Percentiles rank a stretch among this genome's conserved stretches.
phyloP scores from a whole-genome alignment of 192 early-diverging fungal species.

The Umbelopsis sp. region DNA sequence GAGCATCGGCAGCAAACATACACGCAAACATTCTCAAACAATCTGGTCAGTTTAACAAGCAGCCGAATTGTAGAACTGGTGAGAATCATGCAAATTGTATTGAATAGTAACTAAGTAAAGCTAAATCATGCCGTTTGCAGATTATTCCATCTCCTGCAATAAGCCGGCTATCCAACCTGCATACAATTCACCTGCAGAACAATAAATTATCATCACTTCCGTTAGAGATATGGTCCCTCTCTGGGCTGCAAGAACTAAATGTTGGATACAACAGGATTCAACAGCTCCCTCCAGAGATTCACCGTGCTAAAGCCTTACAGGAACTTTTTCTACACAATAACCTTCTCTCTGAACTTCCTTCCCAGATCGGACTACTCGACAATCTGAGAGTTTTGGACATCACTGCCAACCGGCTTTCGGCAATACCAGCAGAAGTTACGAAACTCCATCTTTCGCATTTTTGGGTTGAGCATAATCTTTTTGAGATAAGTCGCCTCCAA shows the following conservation, averaged over 20 bases:
- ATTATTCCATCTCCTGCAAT: conserved; percentile 37
- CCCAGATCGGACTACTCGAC: conserved; percentile 27
- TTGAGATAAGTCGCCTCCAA: neutral
- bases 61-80: conserved; percentile 21
- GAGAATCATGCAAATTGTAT: neutral
- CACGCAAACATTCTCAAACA: conserved; percentile 24
- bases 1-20: neutral
- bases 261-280: conserved; percentile 33
- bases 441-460: conserved; percentile 12
- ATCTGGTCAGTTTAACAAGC: conserved; percentile 10
- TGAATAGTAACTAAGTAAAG: neutral
- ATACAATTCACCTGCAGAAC: conserved; percentile 29
- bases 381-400: conserved; percentile 31
- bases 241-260: conserved; percentile 34
- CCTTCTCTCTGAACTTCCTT: conserved; percentile 27
- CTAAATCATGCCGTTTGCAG: conserved; percentile 12
- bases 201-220: conserved; percentile 36
- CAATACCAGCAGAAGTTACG: conserved; percentile 31
- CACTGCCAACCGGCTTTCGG: conserved; percentile 31
- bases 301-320: conserved; percentile 22
- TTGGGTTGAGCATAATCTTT: conserved; percentile 34
- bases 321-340: conserved; percentile 40
- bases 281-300: conserved; percentile 32
- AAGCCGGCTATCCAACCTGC: conserved; percentile 28
- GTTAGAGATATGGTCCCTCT: conserved; percentile 30